A percentile compares a stretch with the other conserved stretches of the same genome.
phyloP scores from a whole-genome alignment of 345 rosid genomes.

The Lumnitzera racemosa region DNA sequence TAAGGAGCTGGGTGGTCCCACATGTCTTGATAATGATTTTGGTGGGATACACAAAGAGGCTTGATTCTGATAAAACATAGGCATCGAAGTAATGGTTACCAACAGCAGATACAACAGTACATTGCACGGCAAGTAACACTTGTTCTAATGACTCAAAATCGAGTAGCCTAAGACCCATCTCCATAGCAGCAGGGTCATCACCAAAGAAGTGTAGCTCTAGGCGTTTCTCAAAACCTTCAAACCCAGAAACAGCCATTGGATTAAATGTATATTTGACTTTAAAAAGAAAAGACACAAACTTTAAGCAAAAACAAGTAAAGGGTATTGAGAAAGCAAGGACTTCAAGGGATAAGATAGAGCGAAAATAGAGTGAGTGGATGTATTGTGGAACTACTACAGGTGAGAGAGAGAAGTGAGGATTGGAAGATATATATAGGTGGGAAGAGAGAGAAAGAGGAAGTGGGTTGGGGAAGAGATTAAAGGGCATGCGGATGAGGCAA shows the following conservation, averaged over 20 bases:
- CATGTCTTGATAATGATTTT: conserved; percentile 96
- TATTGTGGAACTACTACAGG: conserved; percentile 9
- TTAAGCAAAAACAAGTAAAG: neutral
- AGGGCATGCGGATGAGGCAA: conserved; percentile 98
- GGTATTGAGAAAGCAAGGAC: neutral
- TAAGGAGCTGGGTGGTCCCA: conserved; percentile 94
- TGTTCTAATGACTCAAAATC: conserved; percentile 59
- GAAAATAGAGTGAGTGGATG: conserved; percentile 2
- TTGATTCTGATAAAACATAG: conserved; percentile 92
- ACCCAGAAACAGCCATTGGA: conserved; percentile 87
- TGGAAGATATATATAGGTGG: conserved; percentile 24
- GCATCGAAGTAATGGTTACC: conserved; percentile 80
- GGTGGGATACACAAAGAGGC: conserved; percentile 88
- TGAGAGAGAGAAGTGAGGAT: conserved; percentile 10
- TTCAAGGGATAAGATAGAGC: neutral
- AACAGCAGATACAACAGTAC: conserved; percentile 91
- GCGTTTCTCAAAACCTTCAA: conserved; percentile 97
- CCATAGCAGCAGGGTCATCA: conserved; percentile 19
- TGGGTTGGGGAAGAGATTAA: conserved; percentile 15
- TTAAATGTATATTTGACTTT: neutral
- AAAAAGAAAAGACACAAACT: too few relatives aligned
- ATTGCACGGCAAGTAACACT: conserved; percentile 70
- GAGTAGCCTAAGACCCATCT: conserved; percentile 65
- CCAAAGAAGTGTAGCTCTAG: conserved; percentile 83
- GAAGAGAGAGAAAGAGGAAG: conserved; percentile 22